phyloP scores from a whole-genome alignment of 2,329 filamentous ascomycete species.

The Zasmidium cellare region DNA sequence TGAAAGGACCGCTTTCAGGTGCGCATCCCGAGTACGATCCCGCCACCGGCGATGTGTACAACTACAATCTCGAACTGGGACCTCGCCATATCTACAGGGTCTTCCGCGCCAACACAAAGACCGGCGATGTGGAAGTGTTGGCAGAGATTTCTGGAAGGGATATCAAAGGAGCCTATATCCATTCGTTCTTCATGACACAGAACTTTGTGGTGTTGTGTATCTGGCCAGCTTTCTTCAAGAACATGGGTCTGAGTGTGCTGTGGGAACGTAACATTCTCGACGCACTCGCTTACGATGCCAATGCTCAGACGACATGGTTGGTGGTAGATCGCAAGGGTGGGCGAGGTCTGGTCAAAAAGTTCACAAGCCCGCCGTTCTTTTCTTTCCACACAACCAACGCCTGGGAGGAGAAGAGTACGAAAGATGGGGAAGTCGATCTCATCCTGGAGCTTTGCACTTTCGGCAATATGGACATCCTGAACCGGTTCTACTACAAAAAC shows the following conservation, averaged over 20 bases:
- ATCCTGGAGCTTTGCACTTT: constrained; percentile 67
- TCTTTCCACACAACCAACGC: constrained; percentile 80
- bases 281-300: constrained; percentile 63
- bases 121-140: constrained; percentile 68
- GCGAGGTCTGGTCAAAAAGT: constrained; percentile 67
- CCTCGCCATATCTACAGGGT: constrained; percentile 63
- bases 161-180: constrained; percentile 69
- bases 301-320: constrained; percentile 65
- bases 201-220: constrained; percentile 73
- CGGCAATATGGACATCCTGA: constrained; percentile 64
- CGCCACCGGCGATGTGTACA: constrained; percentile 72
- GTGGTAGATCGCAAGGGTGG: constrained; percentile 67
- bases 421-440: constrained; percentile 50
- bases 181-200: constrained; percentile 74
- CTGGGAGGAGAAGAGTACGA: constrained; percentile 60
- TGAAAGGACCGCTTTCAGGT: constrained; percentile 67
- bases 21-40: constrained; percentile 74
- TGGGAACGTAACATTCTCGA: constrained; percentile 69
- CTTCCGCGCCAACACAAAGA: constrained; percentile 63
- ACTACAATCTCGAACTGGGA: constrained; percentile 74
- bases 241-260: constrained; percentile 60
- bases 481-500: constrained; percentile 69
- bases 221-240: constrained; percentile 63
- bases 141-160: constrained; percentile 60
- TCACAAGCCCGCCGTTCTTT: constrained; percentile 68